Evolutionary conservation across 805 yeast species (phyloP), one percentile per base, ranked within the genome.

Genomic region (Ogataea neopini): DNA sequence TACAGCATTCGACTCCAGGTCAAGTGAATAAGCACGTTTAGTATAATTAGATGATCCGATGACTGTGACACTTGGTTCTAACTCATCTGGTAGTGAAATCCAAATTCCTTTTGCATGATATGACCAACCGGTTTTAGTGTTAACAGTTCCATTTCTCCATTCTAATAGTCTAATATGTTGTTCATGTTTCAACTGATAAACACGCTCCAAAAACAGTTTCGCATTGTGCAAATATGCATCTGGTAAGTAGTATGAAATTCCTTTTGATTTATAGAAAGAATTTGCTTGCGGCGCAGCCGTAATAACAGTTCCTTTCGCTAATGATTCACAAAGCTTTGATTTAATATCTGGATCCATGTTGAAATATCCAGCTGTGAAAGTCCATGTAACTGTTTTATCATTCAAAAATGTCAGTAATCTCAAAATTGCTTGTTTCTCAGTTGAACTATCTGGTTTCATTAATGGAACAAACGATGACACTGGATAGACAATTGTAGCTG

Each of bases 21-120:
- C 99, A 49, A 85, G 78, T 2, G 85, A 76, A 60, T 92, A 92
- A 0, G 97, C 91, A 51, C 99, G 75, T 52, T 85, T 80, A 0
- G 99, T 94, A 66, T 90, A 94, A 64, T 94, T 94, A 0, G 97
- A 89, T 0, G 96, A 88, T 0, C 99, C 99, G 42, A 94, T 76
- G 6, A 91, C 80, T 0, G 97, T 88, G 10, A 88, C 68, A 15
- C 84, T 75, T 1, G 97, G 97, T 10, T 62, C 60, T 0, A 57
- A 52, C 39, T 81, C 85, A 2, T 68, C 73, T 0, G 89, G 86
- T 10, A 73, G 71, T 7, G 79, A 73, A 0, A 88, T 68, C 98
- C 98, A 94, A 4, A 92, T 70, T 1, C 99, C 99, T 63, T 94
- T 94, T 11, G 99, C 98, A 62, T 94, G 99, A 65, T 94, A 94